A percentile compares a stretch with the other conserved stretches of the same genome.
Evolutionary conservation across 768 basidiomycete species (phyloP).

Genomic region (Leccinum subgranulosum): DNA sequence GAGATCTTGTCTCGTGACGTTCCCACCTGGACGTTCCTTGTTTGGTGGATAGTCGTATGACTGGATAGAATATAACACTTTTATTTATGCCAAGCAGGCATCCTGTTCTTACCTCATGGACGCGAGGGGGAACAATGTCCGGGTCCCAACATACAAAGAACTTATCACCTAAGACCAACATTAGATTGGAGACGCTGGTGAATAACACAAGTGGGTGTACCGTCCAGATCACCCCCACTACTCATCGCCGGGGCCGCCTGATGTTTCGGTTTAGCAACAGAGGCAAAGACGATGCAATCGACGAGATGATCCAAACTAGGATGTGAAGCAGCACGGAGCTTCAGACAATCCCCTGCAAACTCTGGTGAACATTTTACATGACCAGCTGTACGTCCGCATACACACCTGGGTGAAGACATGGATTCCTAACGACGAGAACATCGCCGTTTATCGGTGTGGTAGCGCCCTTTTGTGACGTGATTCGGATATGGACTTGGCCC

Average conservation of each 20-base stretch:
- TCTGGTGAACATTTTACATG: background rate
- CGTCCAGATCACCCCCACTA: slow-evolving; percentile 65
- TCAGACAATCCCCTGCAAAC: slow-evolving; percentile 55
- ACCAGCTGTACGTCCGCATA: background rate
- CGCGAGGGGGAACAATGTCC: slow-evolving; percentile 53
- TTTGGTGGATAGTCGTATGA: slow-evolving; percentile 68
- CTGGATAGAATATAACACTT: slow-evolving; percentile 27
- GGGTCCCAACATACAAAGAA: slow-evolving; percentile 71
- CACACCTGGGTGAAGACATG: slow-evolving; percentile 64
- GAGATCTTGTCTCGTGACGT: slow-evolving; percentile 54
- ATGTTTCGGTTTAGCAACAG: slow-evolving; percentile 51
- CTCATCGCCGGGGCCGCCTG: slow-evolving; percentile 68
- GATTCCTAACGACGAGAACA: slow-evolving; percentile 64
- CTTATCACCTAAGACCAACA: slow-evolving; percentile 48
- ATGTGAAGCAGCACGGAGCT: slow-evolving; percentile 56
- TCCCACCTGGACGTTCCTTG: slow-evolving; percentile 47
- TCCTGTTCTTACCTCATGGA: slow-evolving; percentile 44
- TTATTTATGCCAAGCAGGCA: background rate
- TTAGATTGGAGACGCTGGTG: background rate
- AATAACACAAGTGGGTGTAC: slow-evolving; percentile 20
- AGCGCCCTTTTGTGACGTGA: slow-evolving; percentile 50
- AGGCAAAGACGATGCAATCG: slow-evolving; percentile 68
- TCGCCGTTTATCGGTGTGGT: slow-evolving; percentile 57
- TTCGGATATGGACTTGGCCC: slow-evolving; percentile 61
- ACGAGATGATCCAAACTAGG: slow-evolving; percentile 51